Evolutionary conservation across 768 basidiomycete genomes (phyloP).

Genomic region (Lepiota brunneoincarnata): DNA sequence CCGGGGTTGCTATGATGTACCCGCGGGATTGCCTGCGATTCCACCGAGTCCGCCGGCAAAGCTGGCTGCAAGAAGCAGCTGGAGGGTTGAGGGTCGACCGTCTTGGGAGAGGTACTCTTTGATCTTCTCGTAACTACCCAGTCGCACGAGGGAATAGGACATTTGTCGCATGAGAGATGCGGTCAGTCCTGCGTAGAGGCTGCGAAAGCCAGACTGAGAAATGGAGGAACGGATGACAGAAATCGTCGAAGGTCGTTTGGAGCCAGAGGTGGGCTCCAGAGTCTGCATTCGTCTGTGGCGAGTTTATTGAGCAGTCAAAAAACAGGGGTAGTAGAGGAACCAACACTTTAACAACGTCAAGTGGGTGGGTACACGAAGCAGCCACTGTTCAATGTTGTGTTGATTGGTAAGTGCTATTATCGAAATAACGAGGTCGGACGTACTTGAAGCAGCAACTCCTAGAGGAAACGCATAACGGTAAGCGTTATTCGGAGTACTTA

Average conservation of each 20-base stretch:
- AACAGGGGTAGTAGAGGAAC: constrained; percentile 19
- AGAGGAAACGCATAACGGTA: neutral
- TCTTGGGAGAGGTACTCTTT: constrained; percentile 53
- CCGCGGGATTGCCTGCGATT: constrained; percentile 81
- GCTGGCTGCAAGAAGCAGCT: constrained; percentile 62
- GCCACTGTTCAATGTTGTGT: constrained; percentile 69
- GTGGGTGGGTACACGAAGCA: constrained; percentile 76
- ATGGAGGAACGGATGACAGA: constrained; percentile 64
- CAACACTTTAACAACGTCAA: constrained; percentile 85
- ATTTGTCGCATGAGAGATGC: constrained; percentile 87
- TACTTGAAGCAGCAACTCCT: constrained; percentile 68
- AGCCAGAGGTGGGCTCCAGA: constrained; percentile 38
- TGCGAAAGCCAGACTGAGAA: constrained; percentile 62
- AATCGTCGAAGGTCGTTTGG: constrained; percentile 61
- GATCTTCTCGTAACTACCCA: constrained; percentile 80
- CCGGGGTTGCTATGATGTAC: constrained; percentile 29
- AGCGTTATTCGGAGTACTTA: constrained; percentile 9
- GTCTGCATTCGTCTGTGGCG: constrained; percentile 77
- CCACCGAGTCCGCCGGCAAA: constrained; percentile 81
- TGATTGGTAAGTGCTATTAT: constrained; percentile 5
- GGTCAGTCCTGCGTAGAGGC: constrained; percentile 78
- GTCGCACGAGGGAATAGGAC: constrained; percentile 85
- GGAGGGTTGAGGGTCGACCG: constrained; percentile 49
- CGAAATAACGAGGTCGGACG: constrained; percentile 19
- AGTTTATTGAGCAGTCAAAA: neutral